Conservation (phyloP, 139 green algal species). For the Parachlorella kessleri region DNA sequence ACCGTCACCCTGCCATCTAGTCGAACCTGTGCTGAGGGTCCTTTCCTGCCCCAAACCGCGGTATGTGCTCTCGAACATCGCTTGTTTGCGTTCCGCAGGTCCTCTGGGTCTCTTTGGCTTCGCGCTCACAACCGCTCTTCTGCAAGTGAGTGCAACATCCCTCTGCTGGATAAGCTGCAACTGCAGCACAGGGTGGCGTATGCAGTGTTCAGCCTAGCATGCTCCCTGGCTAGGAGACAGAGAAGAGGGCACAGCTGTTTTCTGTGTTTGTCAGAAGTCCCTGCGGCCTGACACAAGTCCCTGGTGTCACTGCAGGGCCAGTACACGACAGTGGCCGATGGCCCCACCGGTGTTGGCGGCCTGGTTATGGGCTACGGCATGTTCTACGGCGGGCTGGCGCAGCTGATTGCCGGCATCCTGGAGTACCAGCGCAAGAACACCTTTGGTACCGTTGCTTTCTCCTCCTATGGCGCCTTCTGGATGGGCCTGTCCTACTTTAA, state of each 20-base stretch:
- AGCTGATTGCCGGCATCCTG: conserved; percentile 72
- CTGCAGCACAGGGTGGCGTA: no score
- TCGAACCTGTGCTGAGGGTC: no score
- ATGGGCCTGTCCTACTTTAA: conserved; percentile 27
- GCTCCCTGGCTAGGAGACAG: no score
- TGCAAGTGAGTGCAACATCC: no score
- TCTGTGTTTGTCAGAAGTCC: no score
- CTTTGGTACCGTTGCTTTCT: conserved; percentile 73
- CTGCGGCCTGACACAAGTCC: no score
- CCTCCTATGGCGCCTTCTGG: conserved; percentile 60
- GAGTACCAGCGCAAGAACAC: conserved; percentile 68
- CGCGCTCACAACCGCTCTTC: conserved; percentile 16
- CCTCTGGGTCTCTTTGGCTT: conserved; percentile 44
- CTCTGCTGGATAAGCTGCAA: no score
- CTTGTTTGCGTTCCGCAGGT: neutral
- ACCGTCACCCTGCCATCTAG: neutral
- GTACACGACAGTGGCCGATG: neutral
- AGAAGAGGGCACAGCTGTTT: no score
- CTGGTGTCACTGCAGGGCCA: neutral
- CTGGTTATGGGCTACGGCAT: conserved; percentile 49
- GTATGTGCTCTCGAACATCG: neutral
- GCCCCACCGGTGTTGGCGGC: conserved; percentile 11
- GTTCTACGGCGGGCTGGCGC: conserved; percentile 69
- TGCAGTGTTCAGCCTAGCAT: no score
- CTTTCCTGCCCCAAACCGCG: no score